Conservation (phyloP, 352 stramenopile species). For the Lagenidium sp. region DNA sequence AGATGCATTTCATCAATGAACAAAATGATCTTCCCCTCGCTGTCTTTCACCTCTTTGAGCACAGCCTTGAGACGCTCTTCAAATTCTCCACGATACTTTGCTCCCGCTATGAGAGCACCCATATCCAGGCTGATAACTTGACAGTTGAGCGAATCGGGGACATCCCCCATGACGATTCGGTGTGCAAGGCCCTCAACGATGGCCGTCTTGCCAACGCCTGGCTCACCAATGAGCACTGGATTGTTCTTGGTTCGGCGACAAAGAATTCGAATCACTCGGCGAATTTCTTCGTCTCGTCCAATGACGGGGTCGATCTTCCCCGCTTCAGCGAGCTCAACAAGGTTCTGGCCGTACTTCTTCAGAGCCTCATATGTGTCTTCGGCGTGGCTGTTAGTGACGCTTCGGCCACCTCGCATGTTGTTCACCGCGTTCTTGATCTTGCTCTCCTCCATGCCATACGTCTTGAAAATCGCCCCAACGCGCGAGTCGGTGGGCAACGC, state of each 20-base stretch:
- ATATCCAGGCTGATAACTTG: constrained; percentile 94
- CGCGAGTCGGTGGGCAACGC: constrained; percentile 60
- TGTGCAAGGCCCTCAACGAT: constrained; percentile 95
- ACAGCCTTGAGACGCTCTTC: constrained; percentile 96
- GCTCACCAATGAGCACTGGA: constrained; percentile 93
- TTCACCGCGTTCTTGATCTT: constrained; percentile 62
- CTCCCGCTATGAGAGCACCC: constrained; percentile 93
- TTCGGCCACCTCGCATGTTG: constrained; percentile 37
- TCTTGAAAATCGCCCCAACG: constrained; percentile 48
- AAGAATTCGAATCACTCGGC: constrained; percentile 93
- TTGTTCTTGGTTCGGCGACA: constrained; percentile 98
- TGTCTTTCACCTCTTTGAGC: constrained; percentile 90
- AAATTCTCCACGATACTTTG: constrained; percentile 98
- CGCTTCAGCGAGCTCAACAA: constrained; percentile 86
- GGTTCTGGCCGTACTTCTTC: constrained; percentile 94
- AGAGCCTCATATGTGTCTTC: constrained; percentile 92
- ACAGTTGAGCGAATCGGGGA: constrained; percentile 90
- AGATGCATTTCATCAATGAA: constrained; percentile 99
- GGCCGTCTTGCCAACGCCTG: constrained; percentile 95
- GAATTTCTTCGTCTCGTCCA: constrained; percentile 96
- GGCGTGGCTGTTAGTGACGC: constrained; percentile 69
- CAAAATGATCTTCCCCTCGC: constrained; percentile 95
- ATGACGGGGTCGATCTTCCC: constrained; percentile 98
- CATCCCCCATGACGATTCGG: constrained; percentile 95
- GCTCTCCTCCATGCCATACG: constrained; percentile 51